Conservation (phyloP, 148 eudicot species). For the Dysphania ambrosioides region DNA sequence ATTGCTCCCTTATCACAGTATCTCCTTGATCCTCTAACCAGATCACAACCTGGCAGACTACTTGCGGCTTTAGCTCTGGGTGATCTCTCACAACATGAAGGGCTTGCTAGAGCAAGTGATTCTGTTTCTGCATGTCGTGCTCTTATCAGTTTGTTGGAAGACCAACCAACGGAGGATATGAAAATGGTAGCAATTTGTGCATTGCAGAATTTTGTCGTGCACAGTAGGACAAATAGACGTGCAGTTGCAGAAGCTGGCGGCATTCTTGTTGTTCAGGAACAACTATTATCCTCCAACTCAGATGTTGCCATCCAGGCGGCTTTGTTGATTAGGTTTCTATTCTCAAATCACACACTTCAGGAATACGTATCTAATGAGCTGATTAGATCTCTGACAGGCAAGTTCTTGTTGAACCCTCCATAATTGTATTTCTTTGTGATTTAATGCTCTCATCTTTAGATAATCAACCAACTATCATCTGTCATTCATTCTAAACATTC, state of each 20-base stretch:
- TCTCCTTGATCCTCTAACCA: constrained; percentile 74
- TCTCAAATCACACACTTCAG: constrained; percentile 76
- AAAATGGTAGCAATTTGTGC: constrained; percentile 81
- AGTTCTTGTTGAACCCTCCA: background rate
- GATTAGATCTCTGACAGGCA: constrained; percentile 75
- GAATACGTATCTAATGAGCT: constrained; percentile 78
- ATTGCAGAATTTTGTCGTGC: constrained; percentile 74
- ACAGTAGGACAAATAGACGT: constrained; percentile 69
- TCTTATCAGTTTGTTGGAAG: constrained; percentile 61
- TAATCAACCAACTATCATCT: background rate
- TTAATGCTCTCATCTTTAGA: background rate
- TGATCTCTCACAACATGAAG: constrained; percentile 79
- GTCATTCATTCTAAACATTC: background rate
- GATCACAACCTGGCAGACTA: constrained; percentile 55
- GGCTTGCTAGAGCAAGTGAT: constrained; percentile 66
- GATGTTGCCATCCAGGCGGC: constrained; percentile 70
- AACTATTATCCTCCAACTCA: constrained; percentile 47
- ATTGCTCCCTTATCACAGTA: constrained; percentile 74
- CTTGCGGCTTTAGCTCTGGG: constrained; percentile 83
- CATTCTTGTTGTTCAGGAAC: constrained; percentile 62
- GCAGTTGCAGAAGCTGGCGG: constrained; percentile 92
- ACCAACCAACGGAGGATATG: constrained; percentile 69
- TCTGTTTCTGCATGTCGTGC: constrained; percentile 77
- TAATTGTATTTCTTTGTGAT: background rate
- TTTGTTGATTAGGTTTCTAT: constrained; percentile 56